Evolutionary conservation across 495 filamentous ascomycete species (phyloP).

Genomic region (Bacidia rubella): DNA sequence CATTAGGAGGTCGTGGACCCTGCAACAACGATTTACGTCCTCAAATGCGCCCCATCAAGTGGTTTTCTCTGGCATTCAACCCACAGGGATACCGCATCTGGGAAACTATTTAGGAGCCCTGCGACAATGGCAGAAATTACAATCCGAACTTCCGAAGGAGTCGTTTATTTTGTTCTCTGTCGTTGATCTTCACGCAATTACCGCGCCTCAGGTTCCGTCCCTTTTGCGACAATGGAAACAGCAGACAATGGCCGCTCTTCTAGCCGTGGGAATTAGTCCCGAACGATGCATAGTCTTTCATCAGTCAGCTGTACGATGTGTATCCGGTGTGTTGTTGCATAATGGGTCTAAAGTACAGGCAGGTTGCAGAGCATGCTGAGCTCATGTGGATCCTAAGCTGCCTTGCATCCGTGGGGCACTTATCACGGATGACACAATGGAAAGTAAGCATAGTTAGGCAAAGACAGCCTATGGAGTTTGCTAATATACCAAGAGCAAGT

Average conservation of each 20-base stretch:
- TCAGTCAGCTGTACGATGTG: conserved; percentile 49
- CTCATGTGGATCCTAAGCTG: conserved; percentile 95
- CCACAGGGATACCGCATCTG: conserved; percentile 87
- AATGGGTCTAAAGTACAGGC: conserved; percentile 2
- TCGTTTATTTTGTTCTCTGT: conserved; percentile 66
- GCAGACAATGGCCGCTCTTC: conserved; percentile 62
- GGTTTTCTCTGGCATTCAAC: conserved; percentile 94
- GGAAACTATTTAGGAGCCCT: conserved; percentile 96
- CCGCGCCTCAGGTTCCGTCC: conserved; percentile 47
- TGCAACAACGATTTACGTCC: not conserved
- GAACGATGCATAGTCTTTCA: conserved; percentile 66
- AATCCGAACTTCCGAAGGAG: conserved; percentile 41
- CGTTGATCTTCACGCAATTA: conserved; percentile 89
- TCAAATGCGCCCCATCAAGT: conserved; percentile 20
- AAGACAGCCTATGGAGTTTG: not conserved
- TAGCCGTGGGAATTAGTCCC: conserved; percentile 76
- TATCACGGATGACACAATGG: conserved; percentile 96
- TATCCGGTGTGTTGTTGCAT: not conserved
- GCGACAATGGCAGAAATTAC: conserved; percentile 67
- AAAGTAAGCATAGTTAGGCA: conserved; percentile 44
- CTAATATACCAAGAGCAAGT: conserved; percentile 46
- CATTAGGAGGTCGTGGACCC: not conserved
- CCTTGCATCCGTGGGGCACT: conserved; percentile 73
- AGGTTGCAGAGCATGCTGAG: conserved; percentile 71
- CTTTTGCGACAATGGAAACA: conserved; percentile 48